Conservation (phyloP, 441 rosid species). For the Erodium texanum region DNA sequence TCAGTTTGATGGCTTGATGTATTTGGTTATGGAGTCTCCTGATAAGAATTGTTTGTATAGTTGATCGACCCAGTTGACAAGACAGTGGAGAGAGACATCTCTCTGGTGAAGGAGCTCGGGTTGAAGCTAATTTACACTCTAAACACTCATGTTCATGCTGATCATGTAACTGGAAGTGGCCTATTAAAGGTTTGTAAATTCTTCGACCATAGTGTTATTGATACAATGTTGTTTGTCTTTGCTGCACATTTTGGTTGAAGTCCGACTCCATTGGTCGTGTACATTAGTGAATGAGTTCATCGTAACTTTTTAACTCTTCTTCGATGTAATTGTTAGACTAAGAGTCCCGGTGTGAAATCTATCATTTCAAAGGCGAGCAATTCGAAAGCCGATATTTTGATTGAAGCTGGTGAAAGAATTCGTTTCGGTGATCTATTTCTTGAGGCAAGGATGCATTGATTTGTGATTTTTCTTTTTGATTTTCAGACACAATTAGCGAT, state of each 20-base stretch:
- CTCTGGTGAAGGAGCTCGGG: constrained; percentile 55
- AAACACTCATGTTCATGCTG: constrained; percentile 96
- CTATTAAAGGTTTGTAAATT: constrained; percentile 50
- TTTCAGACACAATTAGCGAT: neutral
- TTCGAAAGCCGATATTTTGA: constrained; percentile 63
- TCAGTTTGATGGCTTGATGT: neutral
- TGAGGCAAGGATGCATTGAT: constrained; percentile 33
- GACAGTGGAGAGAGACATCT: constrained; percentile 78
- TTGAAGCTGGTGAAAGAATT: constrained; percentile 62
- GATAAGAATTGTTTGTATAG: constrained; percentile 21
- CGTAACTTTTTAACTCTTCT: constrained; percentile 11
- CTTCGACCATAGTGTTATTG: neutral
- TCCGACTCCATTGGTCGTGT: constrained; percentile 2
- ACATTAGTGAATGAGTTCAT: too few species aligned
- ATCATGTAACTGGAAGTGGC: constrained; percentile 92
- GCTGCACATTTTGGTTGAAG: neutral
- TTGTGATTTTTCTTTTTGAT: neutral
- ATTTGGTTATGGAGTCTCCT: neutral
- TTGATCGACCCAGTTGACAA: constrained; percentile 91
- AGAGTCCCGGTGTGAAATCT: constrained; percentile 55
- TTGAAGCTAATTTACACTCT: constrained; percentile 66
- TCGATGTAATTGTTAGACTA: constrained; percentile 31
- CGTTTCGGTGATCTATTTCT: constrained; percentile 55
- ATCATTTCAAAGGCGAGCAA: constrained; percentile 78
- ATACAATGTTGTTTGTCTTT: neutral